Base-by-base conservation (phyloP, 2,329 filamentous ascomycete species). In the Pseudocercospora pini-densiflorae region DNA sequence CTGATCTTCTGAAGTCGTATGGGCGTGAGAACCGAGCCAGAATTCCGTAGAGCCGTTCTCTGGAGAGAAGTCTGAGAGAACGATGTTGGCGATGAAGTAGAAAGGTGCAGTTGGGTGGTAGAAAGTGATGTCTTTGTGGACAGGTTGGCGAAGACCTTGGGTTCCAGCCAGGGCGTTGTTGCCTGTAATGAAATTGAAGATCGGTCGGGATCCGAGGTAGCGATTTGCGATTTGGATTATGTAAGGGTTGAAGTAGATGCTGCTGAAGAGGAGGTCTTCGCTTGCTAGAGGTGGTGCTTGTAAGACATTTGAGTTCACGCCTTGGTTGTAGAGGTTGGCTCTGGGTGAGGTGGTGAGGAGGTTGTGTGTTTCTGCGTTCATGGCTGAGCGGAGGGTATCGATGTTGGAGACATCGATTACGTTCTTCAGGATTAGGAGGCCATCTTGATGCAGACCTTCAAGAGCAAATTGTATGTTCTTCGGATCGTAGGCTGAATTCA, bases 101-200 rank as follows among this genome's bases (percentile, higher is more conserved):
- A 88, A 88, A 1, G 85, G 84, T 65, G 84, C 81, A 0, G 76
- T 69, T 0, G 85, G 87, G 66, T 88, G 84, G 9, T 78, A 75
- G 72, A 88, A 89, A 72, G 88, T 85, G 5, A 85, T 85, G 68
- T 89, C 87, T 0, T 85, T 83, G 75, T 89, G 87, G 0, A 87
- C 84, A 0, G 85, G 86, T 66, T 87, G 86, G 66, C 79, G 74
- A 27, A 81, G 66, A 19, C 78, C 77, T 16, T 71, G 60, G 0
- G 80, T 81, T 21, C 74, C 68, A 19, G 78, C 73, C 3, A 81
- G 62, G 5, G 79, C 79, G 58, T 78, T 81, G 68, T 81, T 81
- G 31, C 77, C 76, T 0, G 79, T 81, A 47, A 80, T 68, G 71
- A 79, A 81, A 68, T 79, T 80, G 77, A 77, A 81, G 47, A 77